Evolutionary conservation across 257 asterid species (phyloP), one percentile per base, ranked within the genome.

Genomic region (Nyctanthes arbortristis): DNA sequence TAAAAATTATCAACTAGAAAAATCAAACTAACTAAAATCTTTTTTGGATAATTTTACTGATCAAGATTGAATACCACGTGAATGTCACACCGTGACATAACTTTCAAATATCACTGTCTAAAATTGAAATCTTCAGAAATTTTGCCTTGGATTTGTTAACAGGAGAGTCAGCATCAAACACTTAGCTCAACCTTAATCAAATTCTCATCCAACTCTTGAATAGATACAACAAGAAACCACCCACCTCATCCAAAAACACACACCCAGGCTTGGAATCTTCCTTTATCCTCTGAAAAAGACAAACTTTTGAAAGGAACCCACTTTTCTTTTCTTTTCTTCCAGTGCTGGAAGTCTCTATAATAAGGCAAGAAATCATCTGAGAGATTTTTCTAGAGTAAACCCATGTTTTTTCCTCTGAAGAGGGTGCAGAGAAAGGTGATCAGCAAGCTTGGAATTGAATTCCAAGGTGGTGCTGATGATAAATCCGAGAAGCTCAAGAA

Each of bases 341-440:
- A 30, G 39, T 56, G 68, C 63, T 60, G 35, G 49, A 66, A 29
- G 55, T 67, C 76, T 63, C 60, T 16, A 39, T 36, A 61, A 33
- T n/a, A 59, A 73, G 56, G 36, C 25, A 31, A 69, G 65, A 65
- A 36, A 52, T 52, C 59, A 20, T 52, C 30, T 52, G 71, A 55
- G n/a, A 54, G 1, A n/a, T n/a, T n/a, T 69, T 31, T 49, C 24
- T 67, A 71, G 20, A n/a, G n/a, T n/a, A n/a, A n/a, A 64, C 55
- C 72, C 56, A 65, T 77, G 80, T 33, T 79, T 58, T 67, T 82
- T 80, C 63, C 81, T 82, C 60, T 75, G 65, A 78, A 75, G 59
- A 91, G 89, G 97, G 97, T 91, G 75, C 97, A 91, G 68, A 84
- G 88, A 79, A 91, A 87, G 81, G 76, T 74, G 20, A 55, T 77